These are phyloP conservation scores for Fabrea salina DNA, from an alignment of 169 alveolate genomes.

Conservation along the genomic window DNA sequence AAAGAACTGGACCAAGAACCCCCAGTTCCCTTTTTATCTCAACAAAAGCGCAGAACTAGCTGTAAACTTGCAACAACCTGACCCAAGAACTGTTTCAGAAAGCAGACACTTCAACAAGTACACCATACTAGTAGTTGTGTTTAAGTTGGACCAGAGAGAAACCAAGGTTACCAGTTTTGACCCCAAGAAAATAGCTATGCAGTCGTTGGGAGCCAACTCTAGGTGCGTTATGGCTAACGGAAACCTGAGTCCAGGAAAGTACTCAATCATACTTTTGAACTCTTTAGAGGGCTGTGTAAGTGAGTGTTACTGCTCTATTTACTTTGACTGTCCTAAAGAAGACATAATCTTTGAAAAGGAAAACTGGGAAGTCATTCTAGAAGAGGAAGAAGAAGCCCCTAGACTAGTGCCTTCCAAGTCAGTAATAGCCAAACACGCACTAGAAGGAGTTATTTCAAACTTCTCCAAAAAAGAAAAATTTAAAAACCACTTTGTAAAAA, in stretches of 20 bases:
- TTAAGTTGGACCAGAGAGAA: neutral
- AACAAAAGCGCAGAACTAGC: neutral
- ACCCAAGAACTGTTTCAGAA: conserved; percentile 15
- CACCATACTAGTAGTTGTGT: conserved; percentile 1
- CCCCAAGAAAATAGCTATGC: neutral
- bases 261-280: neutral
- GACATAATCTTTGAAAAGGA: conserved; percentile 7
- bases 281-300: neutral
- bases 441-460: neutral
- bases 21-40: conserved; percentile 50
- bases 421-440: neutral
- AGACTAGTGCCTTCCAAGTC: neutral
- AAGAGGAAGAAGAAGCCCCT: conserved; percentile 33
- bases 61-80: conserved; percentile 13
- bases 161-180: neutral
- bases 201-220: conserved; percentile 24
- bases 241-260: neutral
- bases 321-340: neutral
- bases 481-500: neutral
- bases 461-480: neutral
- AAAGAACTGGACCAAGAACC: conserved; percentile 74
- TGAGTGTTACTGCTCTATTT: neutral
- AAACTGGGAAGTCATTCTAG: conserved; percentile 21
- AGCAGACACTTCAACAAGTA: conserved; percentile 3
- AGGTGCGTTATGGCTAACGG: conserved; percentile 30